Evolutionary conservation across 441 rosid species (phyloP), one percentile per base, ranked within the genome.

Genomic region (Arabidopsis hybrid): DNA sequence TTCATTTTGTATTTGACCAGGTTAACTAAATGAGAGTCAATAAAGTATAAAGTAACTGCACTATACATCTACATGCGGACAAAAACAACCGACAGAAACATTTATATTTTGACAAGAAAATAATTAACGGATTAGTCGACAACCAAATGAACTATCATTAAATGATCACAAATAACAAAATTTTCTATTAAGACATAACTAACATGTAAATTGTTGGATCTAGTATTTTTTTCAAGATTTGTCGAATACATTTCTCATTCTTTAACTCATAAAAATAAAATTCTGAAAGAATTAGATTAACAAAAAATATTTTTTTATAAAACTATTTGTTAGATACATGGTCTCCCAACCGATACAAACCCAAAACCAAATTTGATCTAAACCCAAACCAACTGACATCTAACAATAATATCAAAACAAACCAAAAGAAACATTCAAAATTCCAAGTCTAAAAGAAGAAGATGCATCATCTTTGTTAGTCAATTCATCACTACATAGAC

Each of bases 381-480:
- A 49, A 17, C 53, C 58, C 1, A 29, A 38, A 58, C 26, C 61
- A 57, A 14, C 5, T 34, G 42, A 35, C 18, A 34, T 32, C 2
- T n/a, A n/a, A 58, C 45, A 17, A 18, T 18, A 10, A 16, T 18
- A 17, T 38, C 8, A 38, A 58, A 58, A 11, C 0, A 59, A 17
- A 10, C 7, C 12, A 5, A 8, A 57, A 57, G 60, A 52, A 14
- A 8, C n/a, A 34, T 5, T 59, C 46, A 3, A 11, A 39, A 1
- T 17, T 18, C 1, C 0, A 38, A 36, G 52, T 10, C 31, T 34
- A 13, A 51, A 60, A 62, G 5, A 76, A 45, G 8, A 57, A 56
- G 71, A 57, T 58, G 57, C 7, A 40, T 32, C 62, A 70, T 49
- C 46, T 50, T 40, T 71, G 72, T 59, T 58, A 65, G 67, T 65